Percentiles rank a stretch among this genome's conserved stretches.
Conservation (phyloP, 2,329 filamentous ascomycete genomes). For the Aspergillus sp. region DNA sequence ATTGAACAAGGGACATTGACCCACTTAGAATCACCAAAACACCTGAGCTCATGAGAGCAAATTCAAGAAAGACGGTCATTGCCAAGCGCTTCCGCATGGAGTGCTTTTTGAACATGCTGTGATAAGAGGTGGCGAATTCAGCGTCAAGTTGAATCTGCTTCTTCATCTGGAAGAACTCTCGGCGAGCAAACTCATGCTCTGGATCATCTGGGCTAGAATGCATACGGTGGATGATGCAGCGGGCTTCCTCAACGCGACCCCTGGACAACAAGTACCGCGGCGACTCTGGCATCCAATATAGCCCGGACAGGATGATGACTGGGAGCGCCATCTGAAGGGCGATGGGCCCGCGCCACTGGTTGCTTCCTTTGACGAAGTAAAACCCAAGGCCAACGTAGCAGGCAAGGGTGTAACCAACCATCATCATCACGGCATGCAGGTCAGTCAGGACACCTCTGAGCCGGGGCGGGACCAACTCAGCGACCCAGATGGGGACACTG, state of each 20-base stretch:
- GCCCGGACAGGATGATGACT: not conserved
- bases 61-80: not conserved
- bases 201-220: not conserved
- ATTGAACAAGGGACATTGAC: not conserved
- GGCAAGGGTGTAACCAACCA: not conserved
- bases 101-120: not conserved
- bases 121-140: not conserved
- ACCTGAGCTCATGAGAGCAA: not conserved
- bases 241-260: not conserved
- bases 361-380: not conserved
- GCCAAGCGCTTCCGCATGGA: not conserved
- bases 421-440: not conserved
- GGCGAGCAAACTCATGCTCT: not conserved
- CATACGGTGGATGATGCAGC: not conserved
- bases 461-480: not conserved
- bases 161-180: not conserved
- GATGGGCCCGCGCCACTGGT: not conserved
- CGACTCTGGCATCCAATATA: not conserved
- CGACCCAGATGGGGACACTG: not conserved
- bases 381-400: not conserved
- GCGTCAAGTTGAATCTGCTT: not conserved
- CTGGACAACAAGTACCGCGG: not conserved
- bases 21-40: not conserved
- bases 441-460: not conserved
- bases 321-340: not conserved